Conservation (phyloP, 2,329 filamentous ascomycete genomes). For the Trichoderma arundinaceum region DNA sequence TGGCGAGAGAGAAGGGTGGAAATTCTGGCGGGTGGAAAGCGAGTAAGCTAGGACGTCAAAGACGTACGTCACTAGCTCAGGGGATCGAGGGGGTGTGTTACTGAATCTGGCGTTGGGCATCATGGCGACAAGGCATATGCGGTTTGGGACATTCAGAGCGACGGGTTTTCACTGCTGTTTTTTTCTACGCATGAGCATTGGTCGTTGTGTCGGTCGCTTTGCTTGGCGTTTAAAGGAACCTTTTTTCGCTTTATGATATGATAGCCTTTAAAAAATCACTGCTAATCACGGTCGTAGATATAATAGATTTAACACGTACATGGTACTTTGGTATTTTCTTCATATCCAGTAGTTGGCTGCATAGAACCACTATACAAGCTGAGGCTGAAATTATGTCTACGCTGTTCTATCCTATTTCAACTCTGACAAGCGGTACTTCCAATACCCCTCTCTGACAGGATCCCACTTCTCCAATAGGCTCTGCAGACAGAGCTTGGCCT, state of each 20-base stretch:
- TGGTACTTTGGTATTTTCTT: neutral
- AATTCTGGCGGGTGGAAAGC: constrained; percentile 77
- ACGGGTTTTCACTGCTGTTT: neutral
- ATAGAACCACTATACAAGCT: neutral
- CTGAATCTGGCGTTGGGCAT: constrained; percentile 10
- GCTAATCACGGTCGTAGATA: constrained; percentile 15
- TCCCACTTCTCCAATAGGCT: constrained; percentile 86
- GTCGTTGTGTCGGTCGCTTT: neutral
- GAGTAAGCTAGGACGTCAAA: constrained; percentile 34
- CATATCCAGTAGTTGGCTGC: neutral
- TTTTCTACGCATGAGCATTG: constrained; percentile 20
- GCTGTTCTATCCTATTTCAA: constrained; percentile 30
- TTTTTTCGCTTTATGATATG: constrained; percentile 18
- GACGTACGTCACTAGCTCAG: neutral
- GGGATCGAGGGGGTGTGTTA: neutral
- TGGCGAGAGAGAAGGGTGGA: constrained; percentile 79
- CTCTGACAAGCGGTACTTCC: constrained; percentile 65
- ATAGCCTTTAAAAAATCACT: constrained; percentile 4
- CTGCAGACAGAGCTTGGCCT: constrained; percentile 72
- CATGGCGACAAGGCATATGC: constrained; percentile 14
- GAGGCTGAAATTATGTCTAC: neutral
- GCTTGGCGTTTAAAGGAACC: constrained; percentile 19
- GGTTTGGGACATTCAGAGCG: constrained; percentile 11
- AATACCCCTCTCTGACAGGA: constrained; percentile 88
- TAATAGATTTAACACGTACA: neutral